Evolutionary conservation across 768 basidiomycete species (phyloP).

Genomic region (Lactarius deliciosus): DNA sequence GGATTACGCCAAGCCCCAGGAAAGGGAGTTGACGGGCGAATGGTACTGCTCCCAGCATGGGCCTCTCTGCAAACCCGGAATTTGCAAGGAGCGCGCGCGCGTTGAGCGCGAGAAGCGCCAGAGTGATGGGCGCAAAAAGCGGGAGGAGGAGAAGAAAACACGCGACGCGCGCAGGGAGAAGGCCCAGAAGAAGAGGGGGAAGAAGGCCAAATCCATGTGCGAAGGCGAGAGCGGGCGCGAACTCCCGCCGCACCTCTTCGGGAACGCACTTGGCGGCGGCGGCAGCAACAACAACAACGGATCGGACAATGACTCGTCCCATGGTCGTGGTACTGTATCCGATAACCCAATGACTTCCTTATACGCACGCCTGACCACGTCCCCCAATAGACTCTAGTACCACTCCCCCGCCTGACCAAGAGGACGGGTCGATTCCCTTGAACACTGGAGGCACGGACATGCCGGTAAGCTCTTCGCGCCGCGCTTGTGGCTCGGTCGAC

Average conservation of each 20-base stretch:
- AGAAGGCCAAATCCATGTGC: not conserved
- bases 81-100: conserved; percentile 16
- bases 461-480: not conserved
- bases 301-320: not conserved
- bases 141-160: not conserved
- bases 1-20: not conserved
- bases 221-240: too few species aligned
- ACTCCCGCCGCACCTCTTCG: not conserved
- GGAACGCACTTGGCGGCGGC: too few species aligned
- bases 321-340: not conserved
- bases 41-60: conserved; percentile 21
- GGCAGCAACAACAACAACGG: not conserved
- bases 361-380: not conserved
- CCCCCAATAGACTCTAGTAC: not conserved
- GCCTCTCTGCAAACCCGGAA: conserved; percentile 12
- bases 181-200: not conserved
- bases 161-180: not conserved
- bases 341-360: not conserved
- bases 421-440: not conserved
- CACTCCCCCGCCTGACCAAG: not conserved
- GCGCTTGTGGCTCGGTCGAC: not conserved
- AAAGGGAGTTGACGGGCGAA: not conserved
- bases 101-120: not conserved
- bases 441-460: not conserved
- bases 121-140: not conserved